Conservation (phyloP, 2,329 filamentous ascomycete genomes). For the Chaetomiaceae sp. region DNA sequence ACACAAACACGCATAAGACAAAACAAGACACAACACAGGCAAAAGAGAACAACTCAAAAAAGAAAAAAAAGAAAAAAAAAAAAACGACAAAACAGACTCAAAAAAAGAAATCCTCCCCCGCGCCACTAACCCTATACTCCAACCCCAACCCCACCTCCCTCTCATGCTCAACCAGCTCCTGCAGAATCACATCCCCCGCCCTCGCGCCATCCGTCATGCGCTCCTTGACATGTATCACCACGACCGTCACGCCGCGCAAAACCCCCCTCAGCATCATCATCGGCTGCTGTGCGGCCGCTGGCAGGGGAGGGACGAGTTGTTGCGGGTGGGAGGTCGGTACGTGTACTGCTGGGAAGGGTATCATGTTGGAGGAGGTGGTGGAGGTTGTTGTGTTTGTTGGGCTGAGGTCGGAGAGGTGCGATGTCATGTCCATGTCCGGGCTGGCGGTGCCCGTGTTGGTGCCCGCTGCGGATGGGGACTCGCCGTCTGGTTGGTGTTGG, state of each 20-base stretch:
- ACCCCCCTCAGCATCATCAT: conserved; percentile 26
- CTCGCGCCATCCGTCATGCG: conserved; percentile 65
- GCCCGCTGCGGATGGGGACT: not conserved
- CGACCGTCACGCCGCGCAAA: conserved; percentile 68
- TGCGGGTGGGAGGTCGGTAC: not conserved
- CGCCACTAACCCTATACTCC: conserved; percentile 67
- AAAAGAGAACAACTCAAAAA: too few relatives aligned
- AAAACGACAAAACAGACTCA: conserved; percentile 28
- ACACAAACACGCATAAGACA: too few relatives aligned
- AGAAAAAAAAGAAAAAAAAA: conserved; percentile 1
- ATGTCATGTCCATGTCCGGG: not conserved
- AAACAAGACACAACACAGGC: too few relatives aligned
- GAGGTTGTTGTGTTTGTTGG: not conserved
- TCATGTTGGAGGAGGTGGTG: not conserved
- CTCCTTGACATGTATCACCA: conserved; percentile 95
- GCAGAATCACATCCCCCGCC: conserved; percentile 62
- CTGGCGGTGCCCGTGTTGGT: not conserved
- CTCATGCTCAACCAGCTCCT: conserved; percentile 64
- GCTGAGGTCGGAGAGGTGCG: not conserved
- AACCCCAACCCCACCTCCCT: conserved; percentile 65
- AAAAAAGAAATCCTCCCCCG: conserved; percentile 56
- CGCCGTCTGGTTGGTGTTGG: too few relatives aligned
- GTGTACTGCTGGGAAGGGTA: too few relatives aligned
- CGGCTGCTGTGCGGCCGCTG: too few relatives aligned
- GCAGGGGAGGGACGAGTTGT: too few relatives aligned